Base-by-base conservation (phyloP, 140 eudicot genomes). In the Senecio squalidus region DNA sequence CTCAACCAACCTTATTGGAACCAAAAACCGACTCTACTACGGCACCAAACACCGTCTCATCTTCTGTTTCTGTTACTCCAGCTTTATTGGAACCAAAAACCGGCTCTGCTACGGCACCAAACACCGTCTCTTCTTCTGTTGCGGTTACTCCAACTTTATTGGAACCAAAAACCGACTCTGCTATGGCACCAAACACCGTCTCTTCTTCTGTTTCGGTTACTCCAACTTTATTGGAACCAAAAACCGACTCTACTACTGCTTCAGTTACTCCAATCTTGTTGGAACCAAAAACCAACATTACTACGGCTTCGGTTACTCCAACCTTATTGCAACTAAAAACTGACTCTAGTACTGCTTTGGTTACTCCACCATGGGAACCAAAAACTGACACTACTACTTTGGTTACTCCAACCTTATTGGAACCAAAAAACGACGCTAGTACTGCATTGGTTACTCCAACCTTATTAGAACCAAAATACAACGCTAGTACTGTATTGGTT, bases 211-310 rank as follows among this genome's bases (percentile, higher is more conserved):
- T 0, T 25, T 55, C 34, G 14, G 31, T 22, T 44, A 28, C 20
- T 29, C 67, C 34, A 31, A 62, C 31, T 4, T 28, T 20, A 13
- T 31, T 15, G 21, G 45, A 62, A 62, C 33, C 57, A 29, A 14
- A 28, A 26, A 6, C 31, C 15, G 14, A 18, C 14, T 7, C 9
- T 17, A 29, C 25, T 22, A 31, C 50, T 61, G 49, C 16, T 53
- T 55, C 36, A 8, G 21, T 17, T 40, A 28, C 39, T 62, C 63
- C 25, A 51, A 30, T 38, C 27, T 28, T 18, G 41, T 22, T 3
- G 39, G 64, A 70, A 71, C 71, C 66, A 34, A 8, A 71, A 62
- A n/a, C 67, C 8, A 60, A 46, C 10, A 16, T 33, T 43, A 13
- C 33, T 3, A 31, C 46, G 30, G 28, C 1, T 25, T 55, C 34